Percentiles rank a stretch among this genome's conserved stretches.
Evolutionary conservation across 2,329 filamentous ascomycete genomes (phyloP).

Genomic region (Seiridium cupressi): DNA sequence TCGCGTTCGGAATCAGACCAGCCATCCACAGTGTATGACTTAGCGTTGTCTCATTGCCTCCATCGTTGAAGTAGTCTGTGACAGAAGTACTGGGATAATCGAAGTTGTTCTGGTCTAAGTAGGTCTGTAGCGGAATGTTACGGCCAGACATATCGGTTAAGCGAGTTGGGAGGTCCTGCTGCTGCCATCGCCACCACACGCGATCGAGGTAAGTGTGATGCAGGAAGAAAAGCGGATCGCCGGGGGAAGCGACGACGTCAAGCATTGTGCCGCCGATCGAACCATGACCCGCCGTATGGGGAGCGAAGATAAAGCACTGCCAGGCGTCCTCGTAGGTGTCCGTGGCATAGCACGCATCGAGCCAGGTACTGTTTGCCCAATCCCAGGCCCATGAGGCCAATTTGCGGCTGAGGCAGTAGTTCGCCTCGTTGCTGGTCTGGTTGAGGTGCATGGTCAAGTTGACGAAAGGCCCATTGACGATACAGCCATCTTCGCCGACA

Average conservation of each 20-base stretch:
- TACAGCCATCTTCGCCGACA: slow-evolving; percentile 14
- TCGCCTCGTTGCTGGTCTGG: slow-evolving; percentile 10
- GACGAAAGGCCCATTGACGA: slow-evolving; percentile 2
- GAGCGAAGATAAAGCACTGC: slow-evolving; percentile 1
- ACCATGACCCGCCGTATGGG: not conserved
- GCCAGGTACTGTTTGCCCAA: slow-evolving; percentile 4
- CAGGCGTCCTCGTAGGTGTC: slow-evolving; percentile 5
- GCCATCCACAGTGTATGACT: slow-evolving; percentile 25
- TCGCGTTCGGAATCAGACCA: slow-evolving; percentile 21
- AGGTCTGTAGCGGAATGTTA: slow-evolving; percentile 2
- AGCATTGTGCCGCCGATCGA: not conserved
- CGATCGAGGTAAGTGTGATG: slow-evolving; percentile 27
- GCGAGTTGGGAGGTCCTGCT: slow-evolving; percentile 15
- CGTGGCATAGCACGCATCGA: slow-evolving; percentile 4
- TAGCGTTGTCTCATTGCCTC: slow-evolving; percentile 21
- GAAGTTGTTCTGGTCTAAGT: slow-evolving; percentile 1
- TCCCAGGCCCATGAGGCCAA: not conserved
- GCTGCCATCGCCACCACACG: slow-evolving; percentile 29
- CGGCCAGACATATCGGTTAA: slow-evolving; percentile 13
- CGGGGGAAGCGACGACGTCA: slow-evolving; percentile 14
- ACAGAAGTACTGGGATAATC: not conserved
- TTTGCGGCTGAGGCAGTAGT: slow-evolving; percentile 6
- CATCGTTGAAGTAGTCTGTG: slow-evolving; percentile 21
- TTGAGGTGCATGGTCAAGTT: not conserved
- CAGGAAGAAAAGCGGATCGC: slow-evolving; percentile 34